These are phyloP conservation scores for Senna tora DNA, from an alignment of 306 rosid genomes.

Conservation along the genomic window DNA sequence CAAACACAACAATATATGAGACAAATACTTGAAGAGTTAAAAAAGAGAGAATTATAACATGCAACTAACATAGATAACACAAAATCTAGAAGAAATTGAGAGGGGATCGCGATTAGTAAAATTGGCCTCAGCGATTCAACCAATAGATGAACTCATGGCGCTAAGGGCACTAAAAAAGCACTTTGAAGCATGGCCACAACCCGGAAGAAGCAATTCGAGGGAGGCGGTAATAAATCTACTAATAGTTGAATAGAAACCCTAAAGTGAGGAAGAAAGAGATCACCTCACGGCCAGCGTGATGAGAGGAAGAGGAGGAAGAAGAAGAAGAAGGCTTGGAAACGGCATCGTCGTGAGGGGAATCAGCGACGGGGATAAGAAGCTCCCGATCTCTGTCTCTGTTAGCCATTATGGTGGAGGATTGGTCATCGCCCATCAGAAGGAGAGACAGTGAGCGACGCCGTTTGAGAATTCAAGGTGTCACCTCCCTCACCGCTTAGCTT, in stretches of 20 bases:
- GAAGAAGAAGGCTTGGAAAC: conserved; percentile 73
- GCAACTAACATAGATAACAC: background rate
- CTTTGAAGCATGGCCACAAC: background rate
- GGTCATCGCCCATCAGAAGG: conserved; percentile 69
- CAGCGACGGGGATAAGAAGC: conserved; percentile 85
- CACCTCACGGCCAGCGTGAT: conserved; percentile 83
- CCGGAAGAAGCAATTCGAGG: background rate
- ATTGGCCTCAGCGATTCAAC: background rate
- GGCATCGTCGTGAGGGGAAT: conserved; percentile 47
- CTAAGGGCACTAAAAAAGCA: background rate
- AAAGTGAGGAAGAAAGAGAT: conserved; percentile 29
- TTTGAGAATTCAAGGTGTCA: conserved; percentile 29
- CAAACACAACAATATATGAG: conserved; percentile 37
- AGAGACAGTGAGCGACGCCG: conserved; percentile 43
- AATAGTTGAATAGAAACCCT: conserved; percentile 33
- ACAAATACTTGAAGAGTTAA: conserved; percentile 7
- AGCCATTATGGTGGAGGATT: conserved; percentile 56
- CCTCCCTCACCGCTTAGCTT: background rate
- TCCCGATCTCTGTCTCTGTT: conserved; percentile 89
- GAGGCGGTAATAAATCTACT: background rate
- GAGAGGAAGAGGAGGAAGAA: conserved; percentile 57
- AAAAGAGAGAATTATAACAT: conserved; percentile 6
- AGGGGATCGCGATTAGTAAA: background rate
- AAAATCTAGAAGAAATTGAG: conserved; percentile 9
- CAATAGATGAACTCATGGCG: background rate